Base-by-base conservation (phyloP, 2,329 filamentous ascomycete genomes). In the Chalaropsis thielavioides region DNA sequence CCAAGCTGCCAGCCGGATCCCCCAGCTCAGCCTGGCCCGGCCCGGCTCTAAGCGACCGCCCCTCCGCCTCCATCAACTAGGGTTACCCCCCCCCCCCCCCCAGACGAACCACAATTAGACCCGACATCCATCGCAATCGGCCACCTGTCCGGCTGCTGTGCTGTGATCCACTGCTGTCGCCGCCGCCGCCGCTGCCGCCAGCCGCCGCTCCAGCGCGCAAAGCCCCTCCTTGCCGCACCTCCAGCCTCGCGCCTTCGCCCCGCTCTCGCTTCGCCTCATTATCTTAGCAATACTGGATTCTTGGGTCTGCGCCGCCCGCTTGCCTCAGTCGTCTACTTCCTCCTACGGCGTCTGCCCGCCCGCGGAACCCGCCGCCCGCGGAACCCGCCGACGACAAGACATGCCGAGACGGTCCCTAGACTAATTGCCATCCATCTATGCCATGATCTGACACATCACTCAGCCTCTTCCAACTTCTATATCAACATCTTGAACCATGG, bases 401-500 rank as follows among this genome's bases (percentile, higher is more conserved):
- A 56, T 56, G 27, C 22, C 51, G 13, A 56, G 22, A 11, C 51
- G 51, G 51, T 35, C 31, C 27, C 31, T 17, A 15, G 11, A 15
- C 31, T 56, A 17, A 56, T 24, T 56, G 13, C 17, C 24, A 31
- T 51, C 17, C 19, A 11, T 31, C 24, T 27, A 7, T 56, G 51
- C 51, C 51, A 56, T 56, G 51, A 56, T 35, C 51, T 31, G 51
- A 31, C 51, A 15, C 51, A 31, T 11, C 24, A 56, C 22, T 56
- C 31, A 11, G 51, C 51, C 41, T 56, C 17, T 56, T 56, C 11
- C 27, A 17, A 56, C 27, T 0, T 31, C 51, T 1, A 15, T 19
- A 31, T 56, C 27, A n/a, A 56, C 22, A 56, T 56, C 22, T 31
- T 35, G 31, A 31, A 56, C 51, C 49, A 65, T 65, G 64, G 59